Base-by-base conservation (phyloP, 495 filamentous ascomycete species). In the Chaetomidium leptoderma region DNA sequence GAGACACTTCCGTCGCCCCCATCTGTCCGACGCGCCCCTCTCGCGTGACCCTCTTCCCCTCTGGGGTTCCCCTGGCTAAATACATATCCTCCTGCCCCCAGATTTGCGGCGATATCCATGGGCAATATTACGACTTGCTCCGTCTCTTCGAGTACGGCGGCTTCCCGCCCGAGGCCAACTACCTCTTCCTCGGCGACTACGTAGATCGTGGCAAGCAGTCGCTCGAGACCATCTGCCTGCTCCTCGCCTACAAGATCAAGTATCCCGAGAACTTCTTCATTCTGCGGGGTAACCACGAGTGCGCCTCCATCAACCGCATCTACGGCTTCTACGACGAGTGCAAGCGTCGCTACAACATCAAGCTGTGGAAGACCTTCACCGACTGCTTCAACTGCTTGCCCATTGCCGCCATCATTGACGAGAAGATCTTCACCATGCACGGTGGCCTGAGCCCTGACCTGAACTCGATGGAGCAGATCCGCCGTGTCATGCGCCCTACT, bases 401-500 rank as follows among this genome's bases (percentile, higher is more conserved):
- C 30, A 98, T 98, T 74, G 93, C 93, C n/a, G 93, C 93, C 55
- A 98, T 98, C 74, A 98, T 98, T 67, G 93, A 98, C 70, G 93
- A 98, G 82, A 98, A 98, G 87, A 98, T 98, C 66, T 97, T 98
- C 83, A 98, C 93, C 60, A 98, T 98, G 93, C 93, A 98, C 74
- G 93, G 93, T 67, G 93, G 93, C 65, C 77, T 98, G 68, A 97
- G 93, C 69, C 93, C 93, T 27, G 93, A 98, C 67, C 79, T 98
- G 47, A 98, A 97, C 80, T 97, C 93, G 30, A 98, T 98, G 93
- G 93, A 98, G 79, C 93, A 98, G 77, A 98, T 98, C 61, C 89
- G 93, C 66, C 88, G 93, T 62, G 93, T 98, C 59, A 98, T 98
- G 93, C 86, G 93, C 59, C 93, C 93, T 52, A 98, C 93, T 63